Conservation (phyloP, 2,329 filamentous ascomycete species). For the Plenodomus tracheiphilus region DNA sequence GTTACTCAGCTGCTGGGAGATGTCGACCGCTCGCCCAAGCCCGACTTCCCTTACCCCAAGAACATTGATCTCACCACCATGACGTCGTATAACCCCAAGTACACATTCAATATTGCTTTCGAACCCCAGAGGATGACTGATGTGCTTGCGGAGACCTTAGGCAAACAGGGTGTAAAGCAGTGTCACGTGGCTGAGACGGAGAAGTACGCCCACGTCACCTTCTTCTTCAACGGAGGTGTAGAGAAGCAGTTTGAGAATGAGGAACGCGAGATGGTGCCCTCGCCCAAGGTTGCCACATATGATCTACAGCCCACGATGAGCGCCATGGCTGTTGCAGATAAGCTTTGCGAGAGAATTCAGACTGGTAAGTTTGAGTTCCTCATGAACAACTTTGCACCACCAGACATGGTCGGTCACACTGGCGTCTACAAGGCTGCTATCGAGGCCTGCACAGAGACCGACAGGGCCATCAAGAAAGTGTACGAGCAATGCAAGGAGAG, state of each 20-base stretch:
- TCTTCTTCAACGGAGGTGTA: constrained; percentile 99
- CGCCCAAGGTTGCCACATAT: constrained; percentile 94
- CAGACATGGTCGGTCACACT: constrained; percentile 99
- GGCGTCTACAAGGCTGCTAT: constrained; percentile 96
- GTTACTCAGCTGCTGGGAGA: constrained; percentile 92
- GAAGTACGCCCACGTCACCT: constrained; percentile 99
- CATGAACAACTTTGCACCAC: constrained; percentile 99
- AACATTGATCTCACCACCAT: constrained; percentile 88
- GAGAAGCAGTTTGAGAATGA: constrained; percentile 95
- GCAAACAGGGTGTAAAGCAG: constrained; percentile 86
- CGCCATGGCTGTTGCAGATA: constrained; percentile 83
- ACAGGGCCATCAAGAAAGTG: constrained; percentile 90
- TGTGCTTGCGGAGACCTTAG: constrained; percentile 95
- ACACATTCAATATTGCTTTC: constrained; percentile 89
- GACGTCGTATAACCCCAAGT: constrained; percentile 97
- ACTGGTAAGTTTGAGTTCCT: constrained; percentile 91
- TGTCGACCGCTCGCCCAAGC: constrained; percentile 85
- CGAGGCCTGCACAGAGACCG: constrained; percentile 79
- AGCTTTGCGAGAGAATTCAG: constrained; percentile 82
- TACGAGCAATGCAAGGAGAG: constrained; percentile 93
- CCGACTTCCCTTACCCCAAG: constrained; percentile 93
- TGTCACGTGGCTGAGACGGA: constrained; percentile 98
- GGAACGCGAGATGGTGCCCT: constrained; percentile 89
- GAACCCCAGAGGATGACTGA: constrained; percentile 95
- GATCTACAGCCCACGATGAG: constrained; percentile 96